Conservation (phyloP, 306 rosid species). For the Psophocarpus tetragonolobus region DNA sequence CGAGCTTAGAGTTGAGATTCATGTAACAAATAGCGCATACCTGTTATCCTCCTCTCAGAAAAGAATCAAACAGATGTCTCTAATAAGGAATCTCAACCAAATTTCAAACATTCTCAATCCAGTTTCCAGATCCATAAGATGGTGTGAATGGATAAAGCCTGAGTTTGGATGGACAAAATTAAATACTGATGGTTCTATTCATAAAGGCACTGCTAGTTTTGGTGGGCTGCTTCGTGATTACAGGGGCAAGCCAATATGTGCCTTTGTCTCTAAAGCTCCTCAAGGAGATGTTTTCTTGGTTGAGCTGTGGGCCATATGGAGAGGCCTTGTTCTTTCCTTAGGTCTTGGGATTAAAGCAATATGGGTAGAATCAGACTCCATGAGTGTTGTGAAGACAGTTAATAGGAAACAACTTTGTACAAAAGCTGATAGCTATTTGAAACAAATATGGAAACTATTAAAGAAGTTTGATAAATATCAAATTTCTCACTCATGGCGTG, state of each 20-base stretch:
- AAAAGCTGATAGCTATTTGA: conserved; percentile 47
- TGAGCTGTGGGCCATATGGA: conserved; percentile 52
- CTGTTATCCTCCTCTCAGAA: conserved; percentile 25
- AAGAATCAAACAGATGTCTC: conserved; percentile 45
- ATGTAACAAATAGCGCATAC: conserved; percentile 12
- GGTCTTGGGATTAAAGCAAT: conserved; percentile 46
- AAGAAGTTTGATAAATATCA: conserved; percentile 41
- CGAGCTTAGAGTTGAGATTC: conserved; percentile 26
- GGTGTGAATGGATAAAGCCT: conserved; percentile 61
- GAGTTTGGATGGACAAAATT: conserved; percentile 60
- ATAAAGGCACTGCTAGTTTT: conserved; percentile 41
- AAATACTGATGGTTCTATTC: conserved; percentile 66
- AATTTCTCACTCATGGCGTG: conserved; percentile 72
- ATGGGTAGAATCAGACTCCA: conserved; percentile 57
- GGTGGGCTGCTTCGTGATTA: conserved; percentile 62
- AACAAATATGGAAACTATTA: conserved; percentile 44
- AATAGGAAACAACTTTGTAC: conserved; percentile 40
- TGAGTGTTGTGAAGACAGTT: conserved; percentile 55
- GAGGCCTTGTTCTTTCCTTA: conserved; percentile 51
- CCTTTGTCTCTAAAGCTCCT: conserved; percentile 57
- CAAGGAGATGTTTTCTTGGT: conserved; percentile 48
- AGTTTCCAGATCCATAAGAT: conserved; percentile 40
- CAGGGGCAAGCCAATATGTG: conserved; percentile 53
- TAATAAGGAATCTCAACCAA: conserved; percentile 52
- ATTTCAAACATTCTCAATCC: conserved; percentile 46